phyloP scores from a whole-genome alignment of 306 rosid genomes.

The Glycyrrhiza uralensis region DNA sequence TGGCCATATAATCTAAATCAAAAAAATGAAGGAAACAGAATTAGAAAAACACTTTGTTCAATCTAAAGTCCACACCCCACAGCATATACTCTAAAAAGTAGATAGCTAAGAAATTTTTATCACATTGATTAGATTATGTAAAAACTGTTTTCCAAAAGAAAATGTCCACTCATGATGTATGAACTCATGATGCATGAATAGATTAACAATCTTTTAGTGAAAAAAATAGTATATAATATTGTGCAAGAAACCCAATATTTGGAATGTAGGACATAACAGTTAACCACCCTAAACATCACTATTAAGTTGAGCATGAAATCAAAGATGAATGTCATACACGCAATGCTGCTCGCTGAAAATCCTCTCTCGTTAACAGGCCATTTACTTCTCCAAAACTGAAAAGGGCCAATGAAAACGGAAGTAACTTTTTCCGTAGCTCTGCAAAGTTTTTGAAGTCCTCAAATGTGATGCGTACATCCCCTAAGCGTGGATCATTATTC shows the following conservation, averaged over 20 bases:
- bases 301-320: constrained; percentile 8
- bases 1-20: background rate
- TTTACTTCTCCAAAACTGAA: constrained; percentile 80
- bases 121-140: background rate
- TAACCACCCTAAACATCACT: background rate
- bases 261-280: background rate
- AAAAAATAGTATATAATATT: background rate
- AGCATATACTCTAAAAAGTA: background rate
- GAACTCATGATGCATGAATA: background rate
- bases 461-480: constrained; percentile 53
- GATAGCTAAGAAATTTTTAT: background rate
- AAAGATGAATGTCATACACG: constrained; percentile 44
- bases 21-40: background rate
- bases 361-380: constrained; percentile 60
- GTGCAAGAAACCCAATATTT: background rate
- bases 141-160: background rate
- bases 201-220: background rate
- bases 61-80: background rate
- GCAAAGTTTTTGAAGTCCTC: constrained; percentile 84
- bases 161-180: background rate
- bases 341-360: constrained; percentile 84
- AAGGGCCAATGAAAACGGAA: constrained; percentile 77
- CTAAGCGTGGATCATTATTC: constrained; percentile 43
- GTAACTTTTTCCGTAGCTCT: constrained; percentile 58
- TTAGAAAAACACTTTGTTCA: background rate